A percentile compares a stretch with the other conserved stretches of the same genome.
Evolutionary conservation across 169 alveolate genomes (phyloP).

Genomic region (Plasmodium coatneyi): DNA sequence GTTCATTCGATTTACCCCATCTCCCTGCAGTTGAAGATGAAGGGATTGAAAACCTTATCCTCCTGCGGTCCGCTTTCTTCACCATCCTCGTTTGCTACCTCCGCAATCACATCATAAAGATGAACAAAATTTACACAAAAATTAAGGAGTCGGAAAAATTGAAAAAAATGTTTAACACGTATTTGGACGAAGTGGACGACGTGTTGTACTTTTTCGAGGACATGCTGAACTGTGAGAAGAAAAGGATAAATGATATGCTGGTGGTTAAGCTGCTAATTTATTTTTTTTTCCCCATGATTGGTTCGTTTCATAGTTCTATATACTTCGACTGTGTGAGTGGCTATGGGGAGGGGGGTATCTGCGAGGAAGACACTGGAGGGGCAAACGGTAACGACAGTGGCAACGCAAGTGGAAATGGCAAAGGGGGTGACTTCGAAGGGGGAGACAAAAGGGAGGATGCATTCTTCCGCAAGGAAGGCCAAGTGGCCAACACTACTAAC

Average conservation of each 20-base stretch:
- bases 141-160: conserved; percentile 43
- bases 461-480: background rate
- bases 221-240: conserved; percentile 42
- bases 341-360: background rate
- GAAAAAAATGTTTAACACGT: conserved; percentile 26
- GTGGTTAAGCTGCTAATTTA: conserved; percentile 26
- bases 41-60: conserved; percentile 53
- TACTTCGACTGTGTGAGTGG: conserved; percentile 15
- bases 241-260: conserved; percentile 58
- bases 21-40: conserved; percentile 46
- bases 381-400: background rate
- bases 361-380: background rate
- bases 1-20: background rate
- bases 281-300: conserved; percentile 50
- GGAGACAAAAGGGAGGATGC: background rate
- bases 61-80: conserved; percentile 30
- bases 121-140: conserved; percentile 50
- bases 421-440: background rate
- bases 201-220: conserved; percentile 63
- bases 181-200: conserved; percentile 59
- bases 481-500: background rate
- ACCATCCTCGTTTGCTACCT: conserved; percentile 47
- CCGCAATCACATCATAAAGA: conserved; percentile 24
- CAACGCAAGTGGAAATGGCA: background rate
- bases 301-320: conserved; percentile 38